These are phyloP conservation scores for Botryotinia calthae DNA, from an alignment of 2,329 filamentous ascomycete genomes.

Conservation along the genomic window DNA sequence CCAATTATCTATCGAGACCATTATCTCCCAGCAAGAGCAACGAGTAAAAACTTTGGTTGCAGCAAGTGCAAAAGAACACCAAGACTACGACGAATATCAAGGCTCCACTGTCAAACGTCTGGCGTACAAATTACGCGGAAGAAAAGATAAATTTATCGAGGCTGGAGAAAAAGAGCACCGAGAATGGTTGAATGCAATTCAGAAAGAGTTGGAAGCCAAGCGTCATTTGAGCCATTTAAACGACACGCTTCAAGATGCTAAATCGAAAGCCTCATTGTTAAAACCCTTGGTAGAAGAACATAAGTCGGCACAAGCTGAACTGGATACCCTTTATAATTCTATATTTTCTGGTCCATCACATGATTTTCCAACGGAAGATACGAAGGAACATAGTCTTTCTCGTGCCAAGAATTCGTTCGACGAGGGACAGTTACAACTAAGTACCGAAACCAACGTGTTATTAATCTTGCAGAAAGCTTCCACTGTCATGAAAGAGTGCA, in stretches of 20 bases:
- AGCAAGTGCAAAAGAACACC: constrained; percentile 43
- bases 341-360: constrained; percentile 54
- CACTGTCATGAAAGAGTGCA: constrained; percentile 39
- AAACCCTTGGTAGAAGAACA: constrained; percentile 42
- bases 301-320: constrained; percentile 44
- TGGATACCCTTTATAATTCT: constrained; percentile 50
- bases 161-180: constrained; percentile 51
- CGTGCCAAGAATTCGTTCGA: constrained; percentile 42
- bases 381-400: constrained; percentile 42
- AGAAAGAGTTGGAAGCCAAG: constrained; percentile 45
- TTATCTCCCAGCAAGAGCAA: constrained; percentile 40
- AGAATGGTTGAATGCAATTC: constrained; percentile 53
- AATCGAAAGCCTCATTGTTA: constrained; percentile 39
- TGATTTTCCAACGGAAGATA: constrained; percentile 52
- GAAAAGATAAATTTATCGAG: constrained; percentile 46
- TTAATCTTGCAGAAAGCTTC: constrained; percentile 43
- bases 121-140: constrained; percentile 49
- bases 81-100: constrained; percentile 52
- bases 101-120: constrained; percentile 52
- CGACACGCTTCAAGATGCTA: constrained; percentile 43
- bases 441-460: constrained; percentile 44
- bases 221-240: constrained; percentile 37
- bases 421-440: constrained; percentile 39
- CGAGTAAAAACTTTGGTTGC: constrained; percentile 39
- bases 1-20: constrained; percentile 46